These are phyloP conservation scores for Trichoderma sp. DNA, from an alignment of 2,329 filamentous ascomycete species.

Conservation along the genomic window DNA sequence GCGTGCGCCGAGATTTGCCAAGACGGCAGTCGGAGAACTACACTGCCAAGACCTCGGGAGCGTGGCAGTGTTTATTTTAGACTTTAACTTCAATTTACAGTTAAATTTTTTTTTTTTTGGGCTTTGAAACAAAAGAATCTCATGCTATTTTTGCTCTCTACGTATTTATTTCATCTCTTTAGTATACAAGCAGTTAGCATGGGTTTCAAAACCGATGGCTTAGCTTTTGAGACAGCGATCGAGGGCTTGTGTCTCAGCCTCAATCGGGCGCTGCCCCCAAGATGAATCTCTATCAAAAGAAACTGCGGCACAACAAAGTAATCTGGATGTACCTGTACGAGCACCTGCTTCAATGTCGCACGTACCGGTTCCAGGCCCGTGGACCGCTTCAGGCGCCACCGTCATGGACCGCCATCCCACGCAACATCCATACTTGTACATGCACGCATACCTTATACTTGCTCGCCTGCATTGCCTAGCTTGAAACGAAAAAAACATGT, in stretches of 20 bases:
- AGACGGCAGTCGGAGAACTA: conserved; percentile 28
- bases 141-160: background rate
- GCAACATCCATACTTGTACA: background rate
- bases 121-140: background rate
- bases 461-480: background rate
- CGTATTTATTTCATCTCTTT: no score
- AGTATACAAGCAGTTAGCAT: no score
- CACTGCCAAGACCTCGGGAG: conserved; percentile 23
- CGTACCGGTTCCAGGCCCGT: conserved; percentile 19
- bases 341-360: background rate
- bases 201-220: background rate
- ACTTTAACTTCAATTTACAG: conserved; percentile 14
- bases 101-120: background rate
- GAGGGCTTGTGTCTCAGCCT: background rate
- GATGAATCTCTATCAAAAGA: no score
- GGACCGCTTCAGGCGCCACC: background rate
- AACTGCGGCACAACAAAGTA: no score
- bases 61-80: conserved; percentile 29
- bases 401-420: background rate
- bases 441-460: background rate
- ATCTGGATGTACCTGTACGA: background rate
- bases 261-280: background rate
- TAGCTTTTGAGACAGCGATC: background rate
- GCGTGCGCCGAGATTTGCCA: conserved; percentile 11
- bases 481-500: background rate